These are phyloP conservation scores for Fraxinus ornus DNA, from an alignment of 305 asterid species.

Conservation along the genomic window DNA sequence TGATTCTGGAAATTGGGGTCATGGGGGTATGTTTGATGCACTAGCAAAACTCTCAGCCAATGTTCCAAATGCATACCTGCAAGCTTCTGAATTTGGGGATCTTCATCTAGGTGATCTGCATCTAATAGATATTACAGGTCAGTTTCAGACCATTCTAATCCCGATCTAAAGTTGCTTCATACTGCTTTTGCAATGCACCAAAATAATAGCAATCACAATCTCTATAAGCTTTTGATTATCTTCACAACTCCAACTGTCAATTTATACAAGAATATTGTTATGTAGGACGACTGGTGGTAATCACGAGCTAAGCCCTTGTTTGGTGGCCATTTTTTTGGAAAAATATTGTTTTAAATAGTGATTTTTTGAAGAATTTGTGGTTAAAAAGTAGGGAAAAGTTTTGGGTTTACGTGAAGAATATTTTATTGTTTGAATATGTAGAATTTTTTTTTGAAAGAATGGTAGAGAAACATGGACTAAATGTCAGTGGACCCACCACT, in stretches of 20 bases:
- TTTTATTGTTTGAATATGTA: not conserved
- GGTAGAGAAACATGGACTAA: not conserved
- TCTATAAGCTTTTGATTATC: not conserved
- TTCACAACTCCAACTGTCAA: not conserved
- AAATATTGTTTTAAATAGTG: not conserved
- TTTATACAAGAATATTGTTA: not conserved
- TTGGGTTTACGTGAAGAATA: no score
- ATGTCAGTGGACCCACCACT: not conserved
- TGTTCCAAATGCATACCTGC: constrained; percentile 66
- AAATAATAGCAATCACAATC: not conserved
- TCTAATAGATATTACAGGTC: constrained; percentile 69
- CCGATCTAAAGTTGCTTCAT: not conserved
- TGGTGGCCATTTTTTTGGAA: not conserved
- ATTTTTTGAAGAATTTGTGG: not conserved
- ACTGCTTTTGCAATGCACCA: not conserved
- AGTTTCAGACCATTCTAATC: constrained; percentile 27
- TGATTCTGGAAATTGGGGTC: constrained; percentile 96
- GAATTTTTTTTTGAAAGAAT: not conserved
- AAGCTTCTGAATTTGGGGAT: constrained; percentile 83
- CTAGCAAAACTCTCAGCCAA: constrained; percentile 59
- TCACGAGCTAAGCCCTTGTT: not conserved
- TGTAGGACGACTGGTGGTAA: not conserved
- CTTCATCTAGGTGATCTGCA: constrained; percentile 90
- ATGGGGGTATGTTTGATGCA: constrained; percentile 89
- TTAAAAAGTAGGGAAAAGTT: not conserved